Conservation (phyloP, 352 stramenopile species). For the Pythium monospermum region DNA sequence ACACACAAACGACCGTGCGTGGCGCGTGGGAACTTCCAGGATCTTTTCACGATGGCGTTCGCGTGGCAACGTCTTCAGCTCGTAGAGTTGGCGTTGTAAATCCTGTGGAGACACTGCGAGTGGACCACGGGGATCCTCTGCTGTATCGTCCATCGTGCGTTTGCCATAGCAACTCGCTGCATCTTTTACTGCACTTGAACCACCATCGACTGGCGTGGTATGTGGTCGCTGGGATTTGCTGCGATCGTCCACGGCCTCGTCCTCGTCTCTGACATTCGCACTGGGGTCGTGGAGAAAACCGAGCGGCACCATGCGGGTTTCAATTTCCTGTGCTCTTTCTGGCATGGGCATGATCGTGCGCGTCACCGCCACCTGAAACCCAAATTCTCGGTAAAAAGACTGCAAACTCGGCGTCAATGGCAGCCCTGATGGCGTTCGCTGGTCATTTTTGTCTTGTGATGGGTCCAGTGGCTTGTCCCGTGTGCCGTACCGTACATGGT, state of each 20-base stretch:
- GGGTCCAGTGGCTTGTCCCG: background rate
- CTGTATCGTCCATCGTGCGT: background rate
- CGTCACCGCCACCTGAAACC: slow-evolving; percentile 3
- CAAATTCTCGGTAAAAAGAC: slow-evolving; percentile 38
- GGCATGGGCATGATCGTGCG: slow-evolving; percentile 25
- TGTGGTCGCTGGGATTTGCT: background rate
- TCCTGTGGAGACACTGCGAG: slow-evolving; percentile 24
- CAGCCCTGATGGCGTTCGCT: background rate
- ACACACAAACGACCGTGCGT: slow-evolving; percentile 44
- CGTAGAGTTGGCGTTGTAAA: slow-evolving; percentile 55
- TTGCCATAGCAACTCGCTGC: background rate
- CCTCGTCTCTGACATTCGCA: slow-evolving; percentile 11
- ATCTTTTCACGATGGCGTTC: slow-evolving; percentile 41
- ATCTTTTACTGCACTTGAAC: background rate
- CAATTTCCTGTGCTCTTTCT: slow-evolving; percentile 34
- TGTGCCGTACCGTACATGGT: slow-evolving; percentile 35
- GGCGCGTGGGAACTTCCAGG: slow-evolving; percentile 38
- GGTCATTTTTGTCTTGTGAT: background rate
- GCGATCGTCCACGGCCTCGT: background rate
- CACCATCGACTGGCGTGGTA: background rate
- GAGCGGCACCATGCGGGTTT: slow-evolving; percentile 32
- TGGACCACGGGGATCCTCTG: too few relatives aligned
- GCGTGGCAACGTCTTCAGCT: slow-evolving; percentile 55
- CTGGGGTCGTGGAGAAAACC: slow-evolving; percentile 37
- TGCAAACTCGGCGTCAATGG: slow-evolving; percentile 9